A percentile compares a stretch with the other conserved stretches of the same genome.
These are phyloP conservation scores for Boletus vinaceobasis DNA, from an alignment of 768 basidiomycete species.

Conservation along the genomic window DNA sequence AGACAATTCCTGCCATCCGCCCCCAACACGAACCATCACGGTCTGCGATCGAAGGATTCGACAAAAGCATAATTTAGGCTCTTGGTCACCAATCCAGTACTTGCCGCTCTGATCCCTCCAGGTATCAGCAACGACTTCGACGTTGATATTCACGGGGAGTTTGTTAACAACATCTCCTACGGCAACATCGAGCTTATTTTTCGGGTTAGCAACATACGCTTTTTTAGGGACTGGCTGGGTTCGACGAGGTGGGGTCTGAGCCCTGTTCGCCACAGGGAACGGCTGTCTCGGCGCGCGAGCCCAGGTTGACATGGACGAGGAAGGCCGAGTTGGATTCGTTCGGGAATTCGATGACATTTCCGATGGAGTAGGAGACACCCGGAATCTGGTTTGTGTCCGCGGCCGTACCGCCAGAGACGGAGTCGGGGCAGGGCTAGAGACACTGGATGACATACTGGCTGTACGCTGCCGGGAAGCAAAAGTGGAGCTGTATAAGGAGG, in stretches of 20 bases:
- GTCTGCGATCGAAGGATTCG: constrained; percentile 87
- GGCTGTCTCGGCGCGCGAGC: constrained; percentile 66
- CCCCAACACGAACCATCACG: constrained; percentile 95
- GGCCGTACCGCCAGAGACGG: constrained; percentile 34
- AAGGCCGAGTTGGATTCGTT: constrained; percentile 41
- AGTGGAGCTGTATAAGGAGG: constrained; percentile 55
- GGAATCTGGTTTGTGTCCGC: constrained; percentile 42
- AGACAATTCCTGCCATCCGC: constrained; percentile 90
- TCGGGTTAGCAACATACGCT: constrained; percentile 83
- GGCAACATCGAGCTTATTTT: constrained; percentile 87
- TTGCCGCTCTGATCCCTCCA: constrained; percentile 94
- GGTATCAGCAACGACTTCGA: constrained; percentile 75
- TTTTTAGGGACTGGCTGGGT: constrained; percentile 44
- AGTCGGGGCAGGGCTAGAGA: constrained; percentile 32
- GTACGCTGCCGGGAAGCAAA: constrained; percentile 85
- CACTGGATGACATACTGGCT: constrained; percentile 52
- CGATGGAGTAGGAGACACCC: constrained; percentile 62
- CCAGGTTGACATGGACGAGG: constrained; percentile 59
- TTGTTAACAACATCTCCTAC: constrained; percentile 91
- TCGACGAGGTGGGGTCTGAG: constrained; percentile 47
- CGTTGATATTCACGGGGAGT: constrained; percentile 78
- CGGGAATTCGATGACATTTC: constrained; percentile 53
- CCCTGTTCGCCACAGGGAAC: constrained; percentile 42
- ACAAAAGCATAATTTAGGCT: constrained; percentile 88
- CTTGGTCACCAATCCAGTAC: constrained; percentile 94